These are phyloP conservation scores for Dunaliella primolecta DNA, from an alignment of 139 green algal species.

Conservation along the genomic window DNA sequence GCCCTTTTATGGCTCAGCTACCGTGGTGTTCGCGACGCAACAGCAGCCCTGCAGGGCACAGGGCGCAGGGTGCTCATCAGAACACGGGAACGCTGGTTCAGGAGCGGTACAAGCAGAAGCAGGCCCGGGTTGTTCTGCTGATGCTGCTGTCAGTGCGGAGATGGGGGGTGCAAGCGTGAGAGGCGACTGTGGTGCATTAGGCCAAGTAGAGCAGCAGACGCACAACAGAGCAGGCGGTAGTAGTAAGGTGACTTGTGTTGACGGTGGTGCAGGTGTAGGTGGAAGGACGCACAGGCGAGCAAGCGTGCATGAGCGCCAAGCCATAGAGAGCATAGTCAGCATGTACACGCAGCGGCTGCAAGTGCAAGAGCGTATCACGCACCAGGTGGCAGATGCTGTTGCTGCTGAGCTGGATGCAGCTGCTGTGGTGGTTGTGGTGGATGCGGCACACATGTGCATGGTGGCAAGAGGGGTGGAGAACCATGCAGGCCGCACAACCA, in stretches of 20 bases:
- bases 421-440: conserved; percentile 76
- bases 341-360: conserved; percentile 70
- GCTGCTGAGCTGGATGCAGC: neutral
- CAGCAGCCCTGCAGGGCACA: neutral
- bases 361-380: conserved; percentile 92
- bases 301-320: neutral
- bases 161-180: neutral
- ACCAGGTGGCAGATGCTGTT: conserved; percentile 76
- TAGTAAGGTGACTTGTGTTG: no score
- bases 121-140: no score
- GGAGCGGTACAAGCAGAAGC: no score
- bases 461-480: conserved; percentile 90
- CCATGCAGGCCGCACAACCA: conserved; percentile 72
- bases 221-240: conserved; percentile 7
- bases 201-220: neutral
- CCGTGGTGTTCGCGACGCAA: conserved; percentile 46
- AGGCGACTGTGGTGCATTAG: no score
- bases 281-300: conserved; percentile 3
- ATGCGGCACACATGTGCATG: conserved; percentile 97
- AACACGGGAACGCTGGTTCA: no score
- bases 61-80: no score
- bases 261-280: no score
- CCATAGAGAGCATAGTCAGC: neutral
- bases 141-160: neutral
- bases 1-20: conserved; percentile 84